These are phyloP conservation scores for Cutaneotrichosporon dermatis DNA, from an alignment of 1,284 basidiomycete species.

Conservation along the genomic window DNA sequence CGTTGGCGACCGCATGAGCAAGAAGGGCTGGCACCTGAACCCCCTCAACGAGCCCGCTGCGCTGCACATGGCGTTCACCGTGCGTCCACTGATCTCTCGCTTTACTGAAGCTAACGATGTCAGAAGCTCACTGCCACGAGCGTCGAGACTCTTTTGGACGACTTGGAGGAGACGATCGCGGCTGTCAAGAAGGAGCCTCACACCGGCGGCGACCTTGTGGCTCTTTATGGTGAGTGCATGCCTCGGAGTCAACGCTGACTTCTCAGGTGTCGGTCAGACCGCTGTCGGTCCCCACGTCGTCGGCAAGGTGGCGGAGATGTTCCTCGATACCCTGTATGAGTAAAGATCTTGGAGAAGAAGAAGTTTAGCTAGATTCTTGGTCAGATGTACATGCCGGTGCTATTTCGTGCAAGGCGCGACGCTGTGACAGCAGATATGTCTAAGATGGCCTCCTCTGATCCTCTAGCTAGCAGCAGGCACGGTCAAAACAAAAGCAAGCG, in stretches of 20 bases:
- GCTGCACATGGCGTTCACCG: slow-evolving; percentile 91
- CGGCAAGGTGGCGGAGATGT: slow-evolving; percentile 71
- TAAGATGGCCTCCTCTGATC: too few relatives aligned
- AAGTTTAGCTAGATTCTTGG: too few relatives aligned
- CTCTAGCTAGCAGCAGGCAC: too few relatives aligned
- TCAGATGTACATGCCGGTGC: not conserved
- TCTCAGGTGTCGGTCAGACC: slow-evolving; percentile 75
- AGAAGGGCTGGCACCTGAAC: slow-evolving; percentile 85
- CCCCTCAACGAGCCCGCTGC: slow-evolving; percentile 73
- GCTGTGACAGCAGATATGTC: too few relatives aligned
- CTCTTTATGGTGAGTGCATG: slow-evolving; percentile 70
- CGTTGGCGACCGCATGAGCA: slow-evolving; percentile 83
- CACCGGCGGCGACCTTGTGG: slow-evolving; percentile 70
- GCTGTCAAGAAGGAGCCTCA: slow-evolving; percentile 66
- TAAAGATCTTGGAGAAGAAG: slow-evolving; percentile 7
- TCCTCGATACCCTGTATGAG: slow-evolving; percentile 78
- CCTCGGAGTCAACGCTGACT: not conserved
- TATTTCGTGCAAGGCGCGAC: not conserved
- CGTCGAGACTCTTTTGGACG: slow-evolving; percentile 54
- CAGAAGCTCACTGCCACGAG: slow-evolving; percentile 46
- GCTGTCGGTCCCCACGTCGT: slow-evolving; percentile 85
- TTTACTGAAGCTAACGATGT: not conserved
- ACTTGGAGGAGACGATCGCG: slow-evolving; percentile 63
- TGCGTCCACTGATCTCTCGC: slow-evolving; percentile 48
- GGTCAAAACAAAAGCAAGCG: too few relatives aligned